phyloP scores from a whole-genome alignment of 345 rosid genomes.

The Bruguiera sexangula region DNA sequence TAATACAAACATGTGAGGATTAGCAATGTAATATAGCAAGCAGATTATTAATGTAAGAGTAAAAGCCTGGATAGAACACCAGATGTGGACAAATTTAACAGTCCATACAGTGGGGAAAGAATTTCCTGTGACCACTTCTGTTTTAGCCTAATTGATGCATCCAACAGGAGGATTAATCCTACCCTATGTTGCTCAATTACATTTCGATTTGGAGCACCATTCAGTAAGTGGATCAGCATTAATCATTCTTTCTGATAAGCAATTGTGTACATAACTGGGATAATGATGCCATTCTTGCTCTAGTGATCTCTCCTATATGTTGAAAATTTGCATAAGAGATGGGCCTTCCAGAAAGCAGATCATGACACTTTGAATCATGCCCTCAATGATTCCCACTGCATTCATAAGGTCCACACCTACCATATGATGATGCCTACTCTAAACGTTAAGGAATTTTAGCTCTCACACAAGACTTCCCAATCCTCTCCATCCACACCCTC shows the following conservation, averaged over 20 bases:
- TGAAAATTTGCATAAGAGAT: no score
- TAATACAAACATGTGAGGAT: conserved; percentile 4
- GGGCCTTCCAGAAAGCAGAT: no score
- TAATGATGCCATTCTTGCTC: no score
- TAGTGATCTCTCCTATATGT: no score
- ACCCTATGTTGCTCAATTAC: neutral
- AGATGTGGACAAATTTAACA: neutral
- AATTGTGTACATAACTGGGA: no score
- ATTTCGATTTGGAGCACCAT: neutral
- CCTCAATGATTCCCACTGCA: no score
- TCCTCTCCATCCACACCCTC: no score
- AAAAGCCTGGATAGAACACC: neutral
- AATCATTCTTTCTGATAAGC: conserved; percentile 2
- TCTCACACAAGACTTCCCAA: no score
- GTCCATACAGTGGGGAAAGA: neutral
- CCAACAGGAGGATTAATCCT: neutral
- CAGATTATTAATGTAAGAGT: neutral
- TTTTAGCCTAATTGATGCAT: neutral
- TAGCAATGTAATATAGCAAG: neutral
- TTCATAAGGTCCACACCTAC: no score
- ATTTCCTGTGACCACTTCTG: neutral
- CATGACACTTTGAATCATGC: no score
- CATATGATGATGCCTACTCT: no score
- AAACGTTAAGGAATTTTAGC: no score
- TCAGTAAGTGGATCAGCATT: neutral